Evolutionary conservation across 495 filamentous ascomycete genomes (phyloP).

Genomic region (Xylaria acuta): DNA sequence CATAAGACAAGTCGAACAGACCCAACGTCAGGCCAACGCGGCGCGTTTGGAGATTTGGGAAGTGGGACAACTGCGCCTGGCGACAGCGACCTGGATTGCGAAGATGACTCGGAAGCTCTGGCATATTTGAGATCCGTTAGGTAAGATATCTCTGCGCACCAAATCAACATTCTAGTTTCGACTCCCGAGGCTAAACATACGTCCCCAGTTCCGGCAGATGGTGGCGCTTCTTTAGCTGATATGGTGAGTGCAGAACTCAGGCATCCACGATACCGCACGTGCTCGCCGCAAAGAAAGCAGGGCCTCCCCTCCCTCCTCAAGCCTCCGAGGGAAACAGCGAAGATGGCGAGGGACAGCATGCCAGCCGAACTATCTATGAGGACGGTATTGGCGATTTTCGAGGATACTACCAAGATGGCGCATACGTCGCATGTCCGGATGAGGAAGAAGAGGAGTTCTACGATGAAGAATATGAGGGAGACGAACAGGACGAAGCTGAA

Average conservation of each 20-base stretch:
- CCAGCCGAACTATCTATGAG: slow-evolving; percentile 51
- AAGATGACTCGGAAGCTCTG: slow-evolving; percentile 67
- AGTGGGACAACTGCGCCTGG: slow-evolving; percentile 46
- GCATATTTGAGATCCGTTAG: slow-evolving; percentile 81
- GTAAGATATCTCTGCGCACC: slow-evolving; percentile 58
- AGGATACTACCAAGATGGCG: slow-evolving; percentile 73
- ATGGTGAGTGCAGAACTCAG: slow-evolving; percentile 68
- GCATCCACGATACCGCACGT: slow-evolving; percentile 73
- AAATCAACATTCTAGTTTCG: slow-evolving; percentile 18
- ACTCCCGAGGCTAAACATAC: slow-evolving; percentile 29
- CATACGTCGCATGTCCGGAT: slow-evolving; percentile 65
- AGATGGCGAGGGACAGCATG: slow-evolving; percentile 36
- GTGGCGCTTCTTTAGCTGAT: slow-evolving; percentile 20
- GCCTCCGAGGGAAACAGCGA: slow-evolving; percentile 24
- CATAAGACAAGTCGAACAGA: slow-evolving; percentile 49
- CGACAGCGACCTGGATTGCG: slow-evolving; percentile 60
- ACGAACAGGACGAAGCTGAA: slow-evolving; percentile 27
- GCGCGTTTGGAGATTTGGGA: slow-evolving; percentile 79
- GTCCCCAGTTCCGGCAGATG: slow-evolving; percentile 20
- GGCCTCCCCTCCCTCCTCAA: slow-evolving; percentile 51
- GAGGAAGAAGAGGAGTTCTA: slow-evolving; percentile 33
- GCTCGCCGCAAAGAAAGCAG: slow-evolving; percentile 61
- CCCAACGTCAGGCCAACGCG: slow-evolving; percentile 74
- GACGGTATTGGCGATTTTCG: slow-evolving; percentile 54
- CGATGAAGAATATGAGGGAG: slow-evolving; percentile 25